Evolutionary conservation across 495 filamentous ascomycete species (phyloP), one percentile per base, ranked within the genome.

Genomic region (Hypoxylon lienhwacheense): DNA sequence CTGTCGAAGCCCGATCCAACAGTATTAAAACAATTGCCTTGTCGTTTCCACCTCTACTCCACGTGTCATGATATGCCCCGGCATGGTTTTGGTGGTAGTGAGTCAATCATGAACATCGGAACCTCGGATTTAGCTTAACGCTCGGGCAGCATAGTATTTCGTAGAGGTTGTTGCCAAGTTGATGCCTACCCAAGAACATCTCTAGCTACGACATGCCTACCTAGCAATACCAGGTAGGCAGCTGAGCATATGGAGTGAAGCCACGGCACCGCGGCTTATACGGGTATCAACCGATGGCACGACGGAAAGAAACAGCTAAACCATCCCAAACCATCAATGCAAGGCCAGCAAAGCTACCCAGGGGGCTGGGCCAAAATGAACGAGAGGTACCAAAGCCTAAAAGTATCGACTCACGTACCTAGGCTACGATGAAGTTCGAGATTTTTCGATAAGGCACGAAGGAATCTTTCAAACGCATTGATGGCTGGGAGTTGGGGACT

Each of bases 281-380:
- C 58, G 56, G 52, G 55, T 45, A 53, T 53, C 47, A 48, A 42
- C 48, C 14, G 47, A 42, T 48, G 34, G 34, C 35, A 31, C 48
- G 52, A 52, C 37, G 33, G 37, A 39, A 39, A 33, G 49, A 47
- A 35, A 61, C 52, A 45, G 53, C 55, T 47, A 65, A 52, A 55
- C 52, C n/a, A n/a, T n/a, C n/a, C n/a, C 66, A 59, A 67, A 52
- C 63, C 54, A 56, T 66, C 50, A 58, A 74, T 73, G 70, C 70
- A 72, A 64, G 61, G 69, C 69, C 70, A 75, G 52, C 72, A 55
- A 66, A 65, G 33, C 64, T 55, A 40, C 42, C 53, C 33, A 66
- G 47, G 41, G 42, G 53, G 39, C 12, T 33, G 37, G 29, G 42
- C 34, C 24, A 22, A 29, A 32, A 36, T 25, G 31, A 24, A 39